These are phyloP conservation scores for Cercospora canescens DNA, from an alignment of 2,329 filamentous ascomycete species.

Conservation along the genomic window DNA sequence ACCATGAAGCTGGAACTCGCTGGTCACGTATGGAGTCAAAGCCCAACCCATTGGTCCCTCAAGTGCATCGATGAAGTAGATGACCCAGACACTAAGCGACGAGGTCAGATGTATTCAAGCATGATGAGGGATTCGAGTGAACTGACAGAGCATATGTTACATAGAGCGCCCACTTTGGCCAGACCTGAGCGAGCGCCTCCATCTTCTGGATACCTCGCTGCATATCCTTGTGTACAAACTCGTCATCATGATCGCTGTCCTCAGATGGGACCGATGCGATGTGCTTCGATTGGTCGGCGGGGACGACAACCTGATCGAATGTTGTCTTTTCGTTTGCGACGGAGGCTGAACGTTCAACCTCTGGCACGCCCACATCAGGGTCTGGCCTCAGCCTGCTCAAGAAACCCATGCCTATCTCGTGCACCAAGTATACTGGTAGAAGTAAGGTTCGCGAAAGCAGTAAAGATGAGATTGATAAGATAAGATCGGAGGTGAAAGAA, in stretches of 20 bases:
- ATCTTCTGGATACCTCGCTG: conserved; percentile 23
- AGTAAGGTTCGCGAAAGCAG: neutral
- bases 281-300: conserved; percentile 15
- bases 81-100: conserved; percentile 45
- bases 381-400: conserved; percentile 11
- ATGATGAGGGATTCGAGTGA: too few species aligned
- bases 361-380: conserved; percentile 8
- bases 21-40: conserved; percentile 43
- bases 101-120: neutral
- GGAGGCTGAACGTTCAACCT: conserved; percentile 3
- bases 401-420: conserved; percentile 2
- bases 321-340: neutral
- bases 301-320: neutral
- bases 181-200: conserved; percentile 22
- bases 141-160: conserved; percentile 17
- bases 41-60: conserved; percentile 29
- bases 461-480: conserved; percentile 8
- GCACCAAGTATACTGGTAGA: neutral
- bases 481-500: neutral
- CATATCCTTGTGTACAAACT: conserved; percentile 20
- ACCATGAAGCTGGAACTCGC: conserved; percentile 37
- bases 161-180: conserved; percentile 18
- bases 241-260: conserved; percentile 22
- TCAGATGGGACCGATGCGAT: conserved; percentile 11
- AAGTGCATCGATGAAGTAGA: conserved; percentile 52